Conservation (phyloP, 2,329 filamentous ascomycete genomes). For the Xylariaceae sp. region DNA sequence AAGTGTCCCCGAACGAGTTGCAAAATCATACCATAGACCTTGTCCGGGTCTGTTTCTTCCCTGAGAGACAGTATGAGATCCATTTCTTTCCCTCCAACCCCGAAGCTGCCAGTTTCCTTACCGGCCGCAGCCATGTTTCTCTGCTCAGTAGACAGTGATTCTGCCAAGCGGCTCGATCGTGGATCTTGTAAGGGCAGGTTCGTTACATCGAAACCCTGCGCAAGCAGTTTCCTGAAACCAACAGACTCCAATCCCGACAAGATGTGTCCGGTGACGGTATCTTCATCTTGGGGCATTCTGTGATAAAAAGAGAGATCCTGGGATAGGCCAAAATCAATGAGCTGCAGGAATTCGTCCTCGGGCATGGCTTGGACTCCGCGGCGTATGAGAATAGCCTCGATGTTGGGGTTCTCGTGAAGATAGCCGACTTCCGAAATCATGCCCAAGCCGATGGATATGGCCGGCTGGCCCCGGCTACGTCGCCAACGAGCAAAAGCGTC, state of each 20-base stretch:
- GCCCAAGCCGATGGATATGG: slow-evolving; percentile 36
- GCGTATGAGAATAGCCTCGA: slow-evolving; percentile 28
- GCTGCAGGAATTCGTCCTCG: slow-evolving; percentile 36
- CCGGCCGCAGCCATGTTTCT: background rate
- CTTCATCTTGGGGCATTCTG: too few species aligned
- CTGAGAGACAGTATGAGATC: background rate
- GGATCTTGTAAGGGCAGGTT: background rate
- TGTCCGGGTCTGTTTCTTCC: slow-evolving; percentile 16
- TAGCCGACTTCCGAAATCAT: slow-evolving; percentile 47
- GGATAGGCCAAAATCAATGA: slow-evolving; percentile 30
- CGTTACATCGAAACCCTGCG: background rate
- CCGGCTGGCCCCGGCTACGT: slow-evolving; percentile 35
- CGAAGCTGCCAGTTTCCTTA: too few species aligned
- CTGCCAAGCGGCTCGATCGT: background rate
- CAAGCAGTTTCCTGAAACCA: background rate
- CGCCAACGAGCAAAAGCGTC: slow-evolving; percentile 43
- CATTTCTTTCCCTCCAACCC: too few species aligned
- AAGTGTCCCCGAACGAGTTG: slow-evolving; percentile 18
- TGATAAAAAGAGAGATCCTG: too few species aligned
- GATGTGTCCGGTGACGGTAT: background rate
- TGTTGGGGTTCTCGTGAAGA: slow-evolving; percentile 41
- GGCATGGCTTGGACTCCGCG: slow-evolving; percentile 33
- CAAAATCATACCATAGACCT: slow-evolving; percentile 30
- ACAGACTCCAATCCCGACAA: background rate
- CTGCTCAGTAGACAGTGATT: background rate